Percentiles rank a stretch among this genome's conserved stretches.
phyloP scores from a whole-genome alignment of 2,329 filamentous ascomycete species.

The Aspergillus amoenus region DNA sequence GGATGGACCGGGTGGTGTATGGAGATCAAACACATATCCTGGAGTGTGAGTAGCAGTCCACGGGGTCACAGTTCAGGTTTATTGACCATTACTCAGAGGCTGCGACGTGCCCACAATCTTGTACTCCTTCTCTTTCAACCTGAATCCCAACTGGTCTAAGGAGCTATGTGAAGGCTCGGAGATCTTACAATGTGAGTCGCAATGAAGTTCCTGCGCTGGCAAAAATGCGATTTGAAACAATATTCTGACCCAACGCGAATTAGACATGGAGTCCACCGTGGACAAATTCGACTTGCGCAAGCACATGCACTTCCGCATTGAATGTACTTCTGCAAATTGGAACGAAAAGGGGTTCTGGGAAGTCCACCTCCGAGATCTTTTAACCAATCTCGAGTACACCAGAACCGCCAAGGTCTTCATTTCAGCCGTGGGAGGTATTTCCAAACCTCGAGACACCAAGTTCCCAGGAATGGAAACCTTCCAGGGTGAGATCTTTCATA shows the following conservation, averaged over 20 bases:
- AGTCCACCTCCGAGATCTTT: slow-evolving; percentile 8
- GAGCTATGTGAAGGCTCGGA: slow-evolving; percentile 14
- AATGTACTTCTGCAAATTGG: slow-evolving; percentile 14
- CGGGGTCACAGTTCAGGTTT: too few relatives aligned
- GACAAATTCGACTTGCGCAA: slow-evolving; percentile 16
- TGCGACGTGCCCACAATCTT: slow-evolving; percentile 17
- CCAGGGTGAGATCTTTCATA: slow-evolving; percentile 29
- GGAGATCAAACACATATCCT: slow-evolving; percentile 33
- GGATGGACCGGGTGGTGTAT: slow-evolving; percentile 32
- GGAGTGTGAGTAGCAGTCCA: too few relatives aligned
- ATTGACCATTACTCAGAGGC: neutral
- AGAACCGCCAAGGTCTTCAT: slow-evolving; percentile 17
- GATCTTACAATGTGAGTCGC: slow-evolving; percentile 12
- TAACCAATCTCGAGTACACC: slow-evolving; percentile 11
- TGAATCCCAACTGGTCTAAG: slow-evolving; percentile 21
- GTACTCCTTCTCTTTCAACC: slow-evolving; percentile 20
- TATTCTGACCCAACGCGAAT: too few relatives aligned
- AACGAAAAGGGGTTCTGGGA: slow-evolving; percentile 9
- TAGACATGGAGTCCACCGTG: slow-evolving; percentile 14
- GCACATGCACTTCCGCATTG: slow-evolving; percentile 15
- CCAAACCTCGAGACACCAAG: slow-evolving; percentile 25
- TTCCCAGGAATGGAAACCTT: slow-evolving; percentile 31
- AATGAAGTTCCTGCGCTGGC: too few relatives aligned
- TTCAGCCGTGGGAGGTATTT: slow-evolving; percentile 28
- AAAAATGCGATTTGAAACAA: too few relatives aligned